phyloP scores from a whole-genome alignment of 345 rosid genomes.

The Linum tenue region DNA sequence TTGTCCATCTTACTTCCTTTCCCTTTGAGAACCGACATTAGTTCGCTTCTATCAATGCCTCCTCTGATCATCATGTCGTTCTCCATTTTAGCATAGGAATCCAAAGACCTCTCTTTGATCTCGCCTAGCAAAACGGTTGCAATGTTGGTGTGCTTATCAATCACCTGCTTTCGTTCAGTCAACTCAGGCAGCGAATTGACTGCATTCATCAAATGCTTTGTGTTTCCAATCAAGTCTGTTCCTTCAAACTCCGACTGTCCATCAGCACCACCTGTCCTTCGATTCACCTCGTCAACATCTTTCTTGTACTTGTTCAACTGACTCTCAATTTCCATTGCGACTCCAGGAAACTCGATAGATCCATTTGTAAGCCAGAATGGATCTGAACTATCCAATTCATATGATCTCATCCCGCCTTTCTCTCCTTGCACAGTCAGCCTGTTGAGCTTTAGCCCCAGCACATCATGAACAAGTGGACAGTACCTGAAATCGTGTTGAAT shows the following conservation, averaged over 20 bases:
- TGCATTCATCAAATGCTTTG: slow-evolving; percentile 94
- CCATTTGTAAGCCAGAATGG: slow-evolving; percentile 91
- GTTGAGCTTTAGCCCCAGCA: slow-evolving; percentile 82
- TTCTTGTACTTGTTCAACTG: slow-evolving; percentile 83
- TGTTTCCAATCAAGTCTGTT: slow-evolving; percentile 88
- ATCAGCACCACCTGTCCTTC: slow-evolving; percentile 68
- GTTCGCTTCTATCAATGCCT: slow-evolving; percentile 66
- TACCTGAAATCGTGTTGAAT: slow-evolving; percentile 96
- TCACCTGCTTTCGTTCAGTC: slow-evolving; percentile 89
- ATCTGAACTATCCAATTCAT: slow-evolving; percentile 71
- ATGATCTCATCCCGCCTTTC: slow-evolving; percentile 81
- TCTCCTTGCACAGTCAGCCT: slow-evolving; percentile 80
- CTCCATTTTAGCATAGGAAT: slow-evolving; percentile 84
- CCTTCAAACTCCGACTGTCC: slow-evolving; percentile 83
- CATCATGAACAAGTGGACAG: slow-evolving; percentile 90
- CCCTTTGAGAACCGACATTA: slow-evolving; percentile 65
- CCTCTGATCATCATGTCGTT: slow-evolving; percentile 89
- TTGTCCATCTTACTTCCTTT: slow-evolving; percentile 85
- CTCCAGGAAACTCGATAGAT: slow-evolving; percentile 89
- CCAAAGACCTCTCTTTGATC: slow-evolving; percentile 94
- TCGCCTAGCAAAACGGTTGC: slow-evolving; percentile 84
- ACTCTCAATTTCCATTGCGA: slow-evolving; percentile 85
- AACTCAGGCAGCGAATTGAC: slow-evolving; percentile 93
- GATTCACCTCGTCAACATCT: slow-evolving; percentile 94
- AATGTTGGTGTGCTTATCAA: slow-evolving; percentile 95